Conservation (phyloP, 192 early-diverging fungal genomes). For the Podila epigama region DNA sequence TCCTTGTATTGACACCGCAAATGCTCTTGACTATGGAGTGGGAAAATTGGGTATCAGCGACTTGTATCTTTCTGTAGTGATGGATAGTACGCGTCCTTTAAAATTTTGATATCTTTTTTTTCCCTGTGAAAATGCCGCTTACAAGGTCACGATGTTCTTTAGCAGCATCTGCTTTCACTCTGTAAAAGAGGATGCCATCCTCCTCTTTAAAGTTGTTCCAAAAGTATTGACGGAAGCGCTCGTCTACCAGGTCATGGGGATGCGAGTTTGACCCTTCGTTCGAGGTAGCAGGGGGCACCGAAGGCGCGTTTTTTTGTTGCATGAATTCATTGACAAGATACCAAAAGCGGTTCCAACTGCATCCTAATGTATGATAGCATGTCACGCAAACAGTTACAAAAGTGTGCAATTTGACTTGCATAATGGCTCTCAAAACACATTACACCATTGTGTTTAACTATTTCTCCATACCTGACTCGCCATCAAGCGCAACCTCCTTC, state of each 20-base stretch:
- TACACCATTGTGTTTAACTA: too few species aligned
- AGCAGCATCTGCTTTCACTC: too few species aligned
- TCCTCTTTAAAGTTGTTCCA: slow-evolving; percentile 43
- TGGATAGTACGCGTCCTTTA: too few species aligned
- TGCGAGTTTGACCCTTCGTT: neutral
- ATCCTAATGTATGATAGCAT: slow-evolving; percentile 19
- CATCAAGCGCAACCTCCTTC: slow-evolving; percentile 66
- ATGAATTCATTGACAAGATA: slow-evolving; percentile 37
- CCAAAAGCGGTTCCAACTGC: slow-evolving; percentile 43
- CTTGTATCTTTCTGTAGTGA: neutral
- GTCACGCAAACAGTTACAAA: too few species aligned
- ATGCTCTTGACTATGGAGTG: neutral
- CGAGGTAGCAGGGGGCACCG: neutral
- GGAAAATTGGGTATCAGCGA: neutral
- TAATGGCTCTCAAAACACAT: too few species aligned
- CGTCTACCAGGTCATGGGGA: slow-evolving; percentile 10
- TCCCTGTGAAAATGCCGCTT: too few species aligned
- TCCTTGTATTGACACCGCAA: slow-evolving; percentile 6
- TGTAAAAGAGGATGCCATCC: slow-evolving; percentile 25
- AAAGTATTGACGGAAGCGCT: slow-evolving; percentile 31
- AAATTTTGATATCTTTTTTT: too few species aligned
- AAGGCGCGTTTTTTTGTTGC: neutral
- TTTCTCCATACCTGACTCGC: slow-evolving; percentile 49
- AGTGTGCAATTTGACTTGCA: too few species aligned
- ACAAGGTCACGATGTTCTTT: too few species aligned